A percentile compares a stretch with the other conserved stretches of the same genome.
phyloP scores from a whole-genome alignment of 164 flowering plant genomes.

The Magnolia kwangsiensis region DNA sequence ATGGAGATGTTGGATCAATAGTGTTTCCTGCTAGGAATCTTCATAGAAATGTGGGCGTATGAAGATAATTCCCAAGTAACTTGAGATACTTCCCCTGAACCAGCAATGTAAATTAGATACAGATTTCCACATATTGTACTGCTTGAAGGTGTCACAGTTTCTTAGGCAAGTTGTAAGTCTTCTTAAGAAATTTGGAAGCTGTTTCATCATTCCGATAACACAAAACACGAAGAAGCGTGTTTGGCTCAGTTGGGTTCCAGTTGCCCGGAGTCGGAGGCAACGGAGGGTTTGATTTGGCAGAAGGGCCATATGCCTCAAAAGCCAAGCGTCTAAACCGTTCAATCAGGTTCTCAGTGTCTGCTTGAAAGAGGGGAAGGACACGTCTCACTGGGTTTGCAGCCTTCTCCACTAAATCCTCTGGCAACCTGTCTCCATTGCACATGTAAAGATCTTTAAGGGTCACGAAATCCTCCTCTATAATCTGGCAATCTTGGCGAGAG shows the following conservation, averaged over 20 bases:
- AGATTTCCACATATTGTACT: neutral
- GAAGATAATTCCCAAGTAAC: too few relatives aligned
- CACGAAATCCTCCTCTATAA: slow-evolving; percentile 74
- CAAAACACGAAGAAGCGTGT: slow-evolving; percentile 68
- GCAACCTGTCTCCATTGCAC: slow-evolving; percentile 83
- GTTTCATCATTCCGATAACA: slow-evolving; percentile 67
- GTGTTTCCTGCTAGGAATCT: too few relatives aligned
- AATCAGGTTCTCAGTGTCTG: slow-evolving; percentile 50
- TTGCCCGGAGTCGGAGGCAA: slow-evolving; percentile 71
- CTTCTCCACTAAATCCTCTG: slow-evolving; percentile 62
- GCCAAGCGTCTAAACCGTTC: slow-evolving; percentile 38
- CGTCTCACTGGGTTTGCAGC: slow-evolving; percentile 37
- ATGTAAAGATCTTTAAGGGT: slow-evolving; percentile 64
- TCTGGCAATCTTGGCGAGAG: slow-evolving; percentile 43
- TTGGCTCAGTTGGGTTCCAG: slow-evolving; percentile 71
- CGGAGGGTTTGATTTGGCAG: slow-evolving; percentile 62
- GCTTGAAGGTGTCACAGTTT: slow-evolving; percentile 34
- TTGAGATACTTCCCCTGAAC: too few relatives aligned
- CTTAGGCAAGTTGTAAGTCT: slow-evolving; percentile 66
- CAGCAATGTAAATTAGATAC: too few relatives aligned
- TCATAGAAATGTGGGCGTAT: too few relatives aligned
- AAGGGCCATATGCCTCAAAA: slow-evolving; percentile 37
- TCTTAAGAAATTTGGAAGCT: slow-evolving; percentile 77
- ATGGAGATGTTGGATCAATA: too few relatives aligned
- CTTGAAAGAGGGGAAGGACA: slow-evolving; percentile 49